Percentiles rank a stretch among this genome's conserved stretches.
Conservation (phyloP, 1,284 basidiomycete genomes). For the Anthracocystis setariae region DNA sequence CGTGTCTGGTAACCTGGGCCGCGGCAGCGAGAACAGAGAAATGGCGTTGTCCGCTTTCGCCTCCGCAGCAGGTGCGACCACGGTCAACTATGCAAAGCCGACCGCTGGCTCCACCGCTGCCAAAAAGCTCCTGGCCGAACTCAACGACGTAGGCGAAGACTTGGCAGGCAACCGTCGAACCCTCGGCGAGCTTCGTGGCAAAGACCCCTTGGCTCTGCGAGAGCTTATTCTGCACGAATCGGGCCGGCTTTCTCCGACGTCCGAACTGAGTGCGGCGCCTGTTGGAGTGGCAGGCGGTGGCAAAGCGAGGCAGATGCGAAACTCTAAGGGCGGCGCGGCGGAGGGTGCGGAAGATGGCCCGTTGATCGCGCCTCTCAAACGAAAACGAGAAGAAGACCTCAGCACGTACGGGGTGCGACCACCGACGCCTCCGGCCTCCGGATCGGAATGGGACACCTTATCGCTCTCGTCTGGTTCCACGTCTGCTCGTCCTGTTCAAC, state of each 20-base stretch:
- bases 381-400: conserved; percentile 37
- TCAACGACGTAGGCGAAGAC: conserved; percentile 34
- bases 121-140: conserved; percentile 22
- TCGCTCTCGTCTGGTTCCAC: conserved; percentile 30
- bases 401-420: conserved; percentile 24
- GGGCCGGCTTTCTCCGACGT: conserved; percentile 21
- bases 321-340: conserved; percentile 15
- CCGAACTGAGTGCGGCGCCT: conserved; percentile 26
- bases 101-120: conserved; percentile 21
- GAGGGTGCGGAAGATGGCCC: conserved; percentile 52
- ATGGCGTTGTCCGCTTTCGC: conserved; percentile 50
- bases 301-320: conserved; percentile 45
- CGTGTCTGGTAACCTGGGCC: conserved; percentile 41
- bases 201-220: conserved; percentile 44
- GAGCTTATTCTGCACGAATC: conserved; percentile 44
- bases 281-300: conserved; percentile 44
- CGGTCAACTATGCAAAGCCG: conserved; percentile 41
- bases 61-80: conserved; percentile 32
- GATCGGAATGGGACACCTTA: conserved; percentile 26
- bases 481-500: conserved; percentile 6
- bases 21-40: conserved; percentile 37
- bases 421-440: conserved; percentile 35
- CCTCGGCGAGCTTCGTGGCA: conserved; percentile 51
- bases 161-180: conserved; percentile 21
- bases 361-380: conserved; percentile 42